A percentile compares a stretch with the other conserved stretches of the same genome.
Evolutionary conservation across 139 green algal species (phyloP).

Genomic region (Yamagishiella unicocca): DNA sequence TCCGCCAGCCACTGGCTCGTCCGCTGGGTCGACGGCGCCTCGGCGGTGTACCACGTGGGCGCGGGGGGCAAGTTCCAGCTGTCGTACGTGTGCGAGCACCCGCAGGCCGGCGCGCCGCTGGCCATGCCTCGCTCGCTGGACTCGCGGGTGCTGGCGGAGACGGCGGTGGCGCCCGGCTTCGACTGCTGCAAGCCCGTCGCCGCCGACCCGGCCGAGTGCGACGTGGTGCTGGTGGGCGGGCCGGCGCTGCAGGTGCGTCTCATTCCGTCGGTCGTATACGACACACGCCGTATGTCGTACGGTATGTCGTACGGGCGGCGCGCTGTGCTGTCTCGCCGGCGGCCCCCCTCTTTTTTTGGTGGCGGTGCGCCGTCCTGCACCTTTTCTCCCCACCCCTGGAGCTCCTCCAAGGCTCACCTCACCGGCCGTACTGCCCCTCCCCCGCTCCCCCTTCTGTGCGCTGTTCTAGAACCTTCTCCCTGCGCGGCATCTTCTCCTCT

Average conservation of each 20-base stretch:
- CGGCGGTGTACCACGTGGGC: conserved; percentile 44
- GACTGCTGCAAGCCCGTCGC: conserved; percentile 17
- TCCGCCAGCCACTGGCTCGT: conserved; percentile 44
- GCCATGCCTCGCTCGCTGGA: conserved; percentile 36
- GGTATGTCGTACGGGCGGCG: background rate
- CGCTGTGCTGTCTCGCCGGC: too few species aligned
- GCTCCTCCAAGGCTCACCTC: too few species aligned
- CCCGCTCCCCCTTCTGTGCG: too few species aligned
- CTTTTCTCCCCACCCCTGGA: too few species aligned
- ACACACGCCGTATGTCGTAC: too few species aligned
- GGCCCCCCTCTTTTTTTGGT: too few species aligned
- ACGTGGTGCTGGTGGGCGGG: conserved; percentile 17
- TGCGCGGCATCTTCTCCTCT: too few species aligned
- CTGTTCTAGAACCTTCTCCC: too few species aligned
- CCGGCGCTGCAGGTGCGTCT: background rate
- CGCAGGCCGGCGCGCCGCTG: conserved; percentile 29
- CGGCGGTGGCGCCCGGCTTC: conserved; percentile 18
- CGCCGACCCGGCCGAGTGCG: background rate
- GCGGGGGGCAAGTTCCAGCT: conserved; percentile 58
- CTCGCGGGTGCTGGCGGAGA: background rate
- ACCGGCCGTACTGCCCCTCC: too few species aligned
- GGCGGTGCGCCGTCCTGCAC: too few species aligned
- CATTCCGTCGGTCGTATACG: background rate
- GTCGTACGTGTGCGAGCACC: conserved; percentile 51
- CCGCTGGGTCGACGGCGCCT: conserved; percentile 53